phyloP scores from a whole-genome alignment of 768 basidiomycete genomes.

The Auriscalpium microsporum region DNA sequence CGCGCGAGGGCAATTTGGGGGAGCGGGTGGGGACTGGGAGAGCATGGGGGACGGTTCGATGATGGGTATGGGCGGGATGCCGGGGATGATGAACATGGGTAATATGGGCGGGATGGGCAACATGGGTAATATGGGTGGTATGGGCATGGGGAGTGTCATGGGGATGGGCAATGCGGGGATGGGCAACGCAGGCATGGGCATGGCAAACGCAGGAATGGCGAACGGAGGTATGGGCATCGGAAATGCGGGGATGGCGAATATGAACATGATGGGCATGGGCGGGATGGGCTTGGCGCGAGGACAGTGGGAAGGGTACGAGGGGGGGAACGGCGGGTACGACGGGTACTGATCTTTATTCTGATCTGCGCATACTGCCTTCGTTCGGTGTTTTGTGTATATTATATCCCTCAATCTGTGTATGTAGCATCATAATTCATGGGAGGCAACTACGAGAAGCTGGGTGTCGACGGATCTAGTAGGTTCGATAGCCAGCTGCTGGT shows the following conservation, averaged over 20 bases:
- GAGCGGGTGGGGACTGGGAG: constrained; percentile 25
- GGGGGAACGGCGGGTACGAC: constrained; percentile 28
- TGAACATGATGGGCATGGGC: constrained; percentile 15
- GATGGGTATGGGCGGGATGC: constrained; percentile 32
- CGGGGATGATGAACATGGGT: constrained; percentile 35
- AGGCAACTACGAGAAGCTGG: too few species aligned
- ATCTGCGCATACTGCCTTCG: too few species aligned
- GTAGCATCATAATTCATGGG: too few species aligned
- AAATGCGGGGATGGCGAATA: constrained; percentile 14
- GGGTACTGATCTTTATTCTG: not conserved
- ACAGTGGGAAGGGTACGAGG: constrained; percentile 5
- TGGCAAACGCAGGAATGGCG: constrained; percentile 2
- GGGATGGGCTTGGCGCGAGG: constrained; percentile 32
- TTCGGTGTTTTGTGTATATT: too few species aligned
- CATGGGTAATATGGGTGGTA: constrained; percentile 15
- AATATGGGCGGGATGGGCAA: constrained; percentile 23
- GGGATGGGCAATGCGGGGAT: constrained; percentile 15
- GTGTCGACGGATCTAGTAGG: too few species aligned
- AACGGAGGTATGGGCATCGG: constrained; percentile 13
- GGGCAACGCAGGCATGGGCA: constrained; percentile 27
- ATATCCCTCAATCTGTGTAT: too few species aligned
- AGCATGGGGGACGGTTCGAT: constrained; percentile 22
- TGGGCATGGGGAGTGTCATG: constrained; percentile 14
- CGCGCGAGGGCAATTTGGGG: constrained; percentile 15
- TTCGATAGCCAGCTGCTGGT: too few species aligned